Percentiles rank a stretch among this genome's conserved stretches.
These are phyloP conservation scores for Leccinellum albellum DNA, from an alignment of 768 basidiomycete genomes.

Conservation along the genomic window DNA sequence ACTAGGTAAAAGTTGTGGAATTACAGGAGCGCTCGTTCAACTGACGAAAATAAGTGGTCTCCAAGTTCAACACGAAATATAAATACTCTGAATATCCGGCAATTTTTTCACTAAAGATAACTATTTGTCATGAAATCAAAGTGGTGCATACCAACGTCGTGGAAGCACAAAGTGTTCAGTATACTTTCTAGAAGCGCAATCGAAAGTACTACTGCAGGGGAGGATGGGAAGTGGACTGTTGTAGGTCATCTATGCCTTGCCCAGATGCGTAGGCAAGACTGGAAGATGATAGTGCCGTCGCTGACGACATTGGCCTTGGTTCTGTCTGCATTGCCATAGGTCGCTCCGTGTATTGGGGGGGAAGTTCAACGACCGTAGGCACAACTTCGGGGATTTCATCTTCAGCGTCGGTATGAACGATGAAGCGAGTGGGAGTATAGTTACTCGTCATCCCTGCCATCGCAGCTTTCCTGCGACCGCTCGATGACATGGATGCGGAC, in stretches of 20 bases:
- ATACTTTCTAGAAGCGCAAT: neutral
- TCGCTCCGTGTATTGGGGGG: conserved; percentile 65
- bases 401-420: conserved; percentile 68
- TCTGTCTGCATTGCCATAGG: conserved; percentile 1
- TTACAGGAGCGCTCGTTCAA: neutral
- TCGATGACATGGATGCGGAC: conserved; percentile 33
- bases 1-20: neutral
- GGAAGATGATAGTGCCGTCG: conserved; percentile 3
- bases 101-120: neutral
- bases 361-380: conserved; percentile 65
- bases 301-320: conserved; percentile 14
- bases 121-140: neutral
- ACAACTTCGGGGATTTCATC: conserved; percentile 45
- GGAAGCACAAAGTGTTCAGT: neutral
- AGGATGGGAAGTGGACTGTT: conserved; percentile 2
- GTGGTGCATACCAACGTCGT: neutral
- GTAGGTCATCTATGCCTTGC: conserved; percentile 3
- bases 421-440: conserved; percentile 47
- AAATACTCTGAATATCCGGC: conserved; percentile 6
- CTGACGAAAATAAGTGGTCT: conserved; percentile 8
- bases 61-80: neutral
- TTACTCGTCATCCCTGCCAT: conserved; percentile 46
- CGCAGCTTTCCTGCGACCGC: conserved; percentile 50
- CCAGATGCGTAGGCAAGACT: conserved; percentile 13
- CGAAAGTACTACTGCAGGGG: conserved; percentile 9